A percentile compares a stretch with the other conserved stretches of the same genome.
Evolutionary conservation across 768 basidiomycete genomes (phyloP).

Genomic region (Podaxis carcinomalis): DNA sequence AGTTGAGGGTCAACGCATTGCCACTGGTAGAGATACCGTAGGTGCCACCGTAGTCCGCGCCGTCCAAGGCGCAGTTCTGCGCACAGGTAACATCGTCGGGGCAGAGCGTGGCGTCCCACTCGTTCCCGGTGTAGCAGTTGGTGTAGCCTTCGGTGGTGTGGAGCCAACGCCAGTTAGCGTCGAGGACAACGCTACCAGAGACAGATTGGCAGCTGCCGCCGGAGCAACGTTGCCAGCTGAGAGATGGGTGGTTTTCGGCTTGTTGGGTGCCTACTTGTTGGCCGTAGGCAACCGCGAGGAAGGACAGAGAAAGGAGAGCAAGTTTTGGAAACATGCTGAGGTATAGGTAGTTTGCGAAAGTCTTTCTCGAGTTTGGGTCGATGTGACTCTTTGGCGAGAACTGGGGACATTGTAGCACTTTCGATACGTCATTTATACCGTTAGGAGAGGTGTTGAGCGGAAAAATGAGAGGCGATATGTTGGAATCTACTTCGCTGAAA

Average conservation of each 20-base stretch:
- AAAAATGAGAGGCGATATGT: not conserved
- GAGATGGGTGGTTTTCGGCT: slow-evolving; percentile 37
- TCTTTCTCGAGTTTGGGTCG: no score
- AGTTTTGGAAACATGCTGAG: slow-evolving; percentile 1
- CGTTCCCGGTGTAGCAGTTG: slow-evolving; percentile 28
- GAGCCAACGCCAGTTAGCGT: slow-evolving; percentile 44
- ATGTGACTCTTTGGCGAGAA: not conserved
- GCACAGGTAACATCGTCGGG: slow-evolving; percentile 36
- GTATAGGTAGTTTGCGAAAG: no score
- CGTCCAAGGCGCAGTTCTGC: slow-evolving; percentile 24
- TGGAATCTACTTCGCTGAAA: not conserved
- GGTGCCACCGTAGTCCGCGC: slow-evolving; percentile 30
- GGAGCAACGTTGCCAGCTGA: slow-evolving; percentile 33
- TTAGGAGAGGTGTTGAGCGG: not conserved
- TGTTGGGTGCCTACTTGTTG: slow-evolving; percentile 40
- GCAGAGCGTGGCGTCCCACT: slow-evolving; percentile 30
- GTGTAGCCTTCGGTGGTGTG: slow-evolving; percentile 22
- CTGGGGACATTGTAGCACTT: not conserved
- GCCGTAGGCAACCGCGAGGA: slow-evolving; percentile 27
- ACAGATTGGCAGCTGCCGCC: slow-evolving; percentile 26
- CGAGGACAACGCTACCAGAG: slow-evolving; percentile 30
- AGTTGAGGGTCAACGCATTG: slow-evolving; percentile 33
- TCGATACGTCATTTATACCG: not conserved
- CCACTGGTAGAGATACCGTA: slow-evolving; percentile 30
- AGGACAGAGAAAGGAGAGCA: slow-evolving; percentile 24